These are phyloP conservation scores for Saprolegnia diclina DNA, from an alignment of 352 stramenopile genomes.

Conservation along the genomic window DNA sequence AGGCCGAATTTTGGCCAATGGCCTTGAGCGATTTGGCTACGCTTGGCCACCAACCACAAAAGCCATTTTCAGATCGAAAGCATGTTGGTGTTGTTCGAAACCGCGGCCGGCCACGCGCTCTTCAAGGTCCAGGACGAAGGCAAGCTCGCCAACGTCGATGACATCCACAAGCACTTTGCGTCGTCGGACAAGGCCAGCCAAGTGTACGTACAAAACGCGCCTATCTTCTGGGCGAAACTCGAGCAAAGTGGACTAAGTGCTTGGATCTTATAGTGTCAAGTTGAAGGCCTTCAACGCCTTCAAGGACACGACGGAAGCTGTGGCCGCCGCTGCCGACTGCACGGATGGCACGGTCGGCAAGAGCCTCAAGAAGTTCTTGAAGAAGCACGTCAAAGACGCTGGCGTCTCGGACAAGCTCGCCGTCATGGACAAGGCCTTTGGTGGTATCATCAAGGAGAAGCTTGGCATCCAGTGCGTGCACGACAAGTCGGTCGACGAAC, in stretches of 20 bases:
- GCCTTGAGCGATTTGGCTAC: not conserved
- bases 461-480: constrained; percentile 91
- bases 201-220: constrained; percentile 41
- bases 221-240: not conserved
- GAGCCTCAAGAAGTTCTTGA: constrained; percentile 98
- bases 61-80: constrained; percentile 21
- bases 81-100: constrained; percentile 99
- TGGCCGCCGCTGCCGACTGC: constrained; percentile 94
- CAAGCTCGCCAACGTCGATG: constrained; percentile 86
- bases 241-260: not conserved
- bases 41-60: constrained; percentile 17
- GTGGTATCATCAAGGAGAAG: constrained; percentile 97
- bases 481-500: constrained; percentile 90
- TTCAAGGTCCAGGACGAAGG: constrained; percentile 98
- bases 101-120: constrained; percentile 96
- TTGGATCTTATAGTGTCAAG: constrained; percentile 58
- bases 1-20: constrained; percentile 10
- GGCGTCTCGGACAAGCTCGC: constrained; percentile 93
- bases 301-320: constrained; percentile 97
- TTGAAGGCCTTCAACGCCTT: constrained; percentile 98
- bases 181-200: constrained; percentile 86
- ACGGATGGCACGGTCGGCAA: constrained; percentile 98
- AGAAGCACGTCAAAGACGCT: constrained; percentile 97
- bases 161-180: constrained; percentile 91
- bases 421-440: constrained; percentile 96